phyloP scores from a whole-genome alignment of 176 grass and related monocot species.

The Aegilops longissima region DNA sequence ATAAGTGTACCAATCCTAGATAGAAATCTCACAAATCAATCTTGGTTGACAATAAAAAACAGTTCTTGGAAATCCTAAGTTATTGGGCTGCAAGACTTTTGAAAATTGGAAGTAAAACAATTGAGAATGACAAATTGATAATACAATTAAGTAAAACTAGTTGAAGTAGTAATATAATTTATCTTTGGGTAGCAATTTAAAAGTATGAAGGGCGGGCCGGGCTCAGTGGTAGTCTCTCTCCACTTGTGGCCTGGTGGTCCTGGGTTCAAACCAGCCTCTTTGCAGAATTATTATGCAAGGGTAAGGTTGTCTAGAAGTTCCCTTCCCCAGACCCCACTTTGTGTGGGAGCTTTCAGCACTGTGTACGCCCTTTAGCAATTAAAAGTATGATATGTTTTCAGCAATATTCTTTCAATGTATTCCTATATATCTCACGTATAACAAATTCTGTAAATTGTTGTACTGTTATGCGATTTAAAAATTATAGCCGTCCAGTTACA shows the following conservation, averaged over 20 bases:
- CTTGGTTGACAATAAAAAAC: neutral
- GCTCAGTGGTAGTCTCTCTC: neutral
- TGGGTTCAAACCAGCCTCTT: neutral
- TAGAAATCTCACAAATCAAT: neutral
- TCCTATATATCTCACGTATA: neutral
- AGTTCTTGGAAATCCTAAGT: neutral
- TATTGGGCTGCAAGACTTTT: neutral
- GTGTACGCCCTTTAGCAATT: neutral
- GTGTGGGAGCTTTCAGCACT: no score
- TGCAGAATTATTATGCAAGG: no score
- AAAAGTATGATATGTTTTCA: neutral
- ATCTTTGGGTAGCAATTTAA: neutral
- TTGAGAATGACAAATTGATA: neutral
- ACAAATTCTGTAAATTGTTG: neutral
- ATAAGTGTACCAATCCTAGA: neutral
- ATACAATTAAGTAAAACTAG: neutral
- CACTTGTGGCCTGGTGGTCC: neutral
- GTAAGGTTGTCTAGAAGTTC: no score
- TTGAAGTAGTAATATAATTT: neutral
- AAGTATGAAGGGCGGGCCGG: neutral
- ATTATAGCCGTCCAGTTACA: neutral
- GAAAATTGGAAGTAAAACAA: neutral
- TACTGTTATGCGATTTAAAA: neutral
- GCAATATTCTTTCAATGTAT: neutral
- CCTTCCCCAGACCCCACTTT: no score